phyloP scores from a whole-genome alignment of 1,139 yeast genomes.

The Pichia sp. region DNA sequence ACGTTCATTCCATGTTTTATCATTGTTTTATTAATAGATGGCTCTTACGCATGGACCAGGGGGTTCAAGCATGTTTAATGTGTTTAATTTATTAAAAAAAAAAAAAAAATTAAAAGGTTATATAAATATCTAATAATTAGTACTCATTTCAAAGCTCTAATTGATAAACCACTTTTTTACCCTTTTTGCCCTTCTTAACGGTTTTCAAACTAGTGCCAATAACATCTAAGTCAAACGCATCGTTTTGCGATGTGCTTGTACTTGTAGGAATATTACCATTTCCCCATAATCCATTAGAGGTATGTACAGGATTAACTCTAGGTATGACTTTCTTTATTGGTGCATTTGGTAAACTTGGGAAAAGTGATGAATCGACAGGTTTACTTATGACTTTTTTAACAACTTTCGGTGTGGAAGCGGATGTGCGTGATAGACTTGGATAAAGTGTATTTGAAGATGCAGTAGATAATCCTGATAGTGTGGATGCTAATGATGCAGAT shows the following conservation, averaged over 20 bases:
- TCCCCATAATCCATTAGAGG: slow-evolving; percentile 33
- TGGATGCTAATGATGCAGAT: slow-evolving; percentile 2
- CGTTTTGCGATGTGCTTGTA: slow-evolving; percentile 3
- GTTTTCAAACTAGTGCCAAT: slow-evolving; percentile 18
- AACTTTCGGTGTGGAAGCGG: slow-evolving; percentile 9
- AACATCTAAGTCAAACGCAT: slow-evolving; percentile 22
- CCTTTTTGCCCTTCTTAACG: slow-evolving; percentile 35
- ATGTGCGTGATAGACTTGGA: slow-evolving; percentile 8
- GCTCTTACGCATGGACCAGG: slow-evolving; percentile 48
- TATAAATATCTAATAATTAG: not conserved
- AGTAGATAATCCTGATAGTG: slow-evolving; percentile 1
- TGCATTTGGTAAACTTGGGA: slow-evolving; percentile 49
- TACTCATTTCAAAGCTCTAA: slow-evolving; percentile 29
- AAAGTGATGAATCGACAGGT: slow-evolving; percentile 6
- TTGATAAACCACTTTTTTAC: slow-evolving; percentile 40
- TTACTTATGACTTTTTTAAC: not conserved
- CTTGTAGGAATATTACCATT: not conserved
- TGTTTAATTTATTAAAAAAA: not conserved
- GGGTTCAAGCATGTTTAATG: slow-evolving; percentile 27
- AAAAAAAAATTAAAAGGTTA: not conserved
- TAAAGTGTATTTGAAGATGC: not conserved
- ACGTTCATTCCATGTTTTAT: slow-evolving; percentile 38
- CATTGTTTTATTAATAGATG: slow-evolving; percentile 42
- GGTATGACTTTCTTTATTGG: slow-evolving; percentile 34
- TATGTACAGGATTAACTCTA: slow-evolving; percentile 34